Base-by-base conservation (phyloP, 306 rosid species). In the Prosopis cineraria region DNA sequence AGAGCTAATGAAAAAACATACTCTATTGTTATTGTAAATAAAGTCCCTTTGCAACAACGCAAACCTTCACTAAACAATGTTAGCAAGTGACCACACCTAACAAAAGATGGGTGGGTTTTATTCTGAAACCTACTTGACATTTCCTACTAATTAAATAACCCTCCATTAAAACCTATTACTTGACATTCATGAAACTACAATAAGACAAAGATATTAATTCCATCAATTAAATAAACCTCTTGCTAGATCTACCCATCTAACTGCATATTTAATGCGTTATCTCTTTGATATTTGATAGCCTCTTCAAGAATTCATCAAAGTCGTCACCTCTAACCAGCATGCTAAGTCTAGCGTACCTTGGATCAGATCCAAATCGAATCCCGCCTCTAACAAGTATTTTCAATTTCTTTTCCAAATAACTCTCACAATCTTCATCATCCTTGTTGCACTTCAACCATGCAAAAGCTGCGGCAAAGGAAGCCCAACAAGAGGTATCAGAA, bases 361-460 rank as follows among this genome's bases (percentile, higher is more conserved):
- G 40, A 72, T 72, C 86, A 39, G 33, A 86, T 53, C 95, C 98
- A 73, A 94, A 94, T 50, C 81, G 82, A 27, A 50, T 45, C 40
- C 97, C 98, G 20, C 82, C 83, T 82, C 95, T 86, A 29, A 63
- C 79, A 65, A 47, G 29, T 34, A 89, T 76, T 45, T 85, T 88
- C 45, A 74, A 7, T 47, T 86, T 40, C 52, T 67, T 89, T 66
- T 70, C 84, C 65, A 92, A 39, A 67, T 79, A 80, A 68, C 52
- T 75, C 73, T 71, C 84, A 20, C 86, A 78, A 48, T 92, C 87
- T 77, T 85, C 84, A 53, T 78, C 84, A 47, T 80, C 83, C 22
- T 82, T 84, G 6, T 88, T 74, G 45, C 85, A 56, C 86, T 90
- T 87, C 93, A 94, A 52, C 98, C 98, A 94, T 0, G 91, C 89